These are phyloP conservation scores for Diphasiastrum complanatum DNA, from an alignment of 83 land plant species.

Conservation along the genomic window DNA sequence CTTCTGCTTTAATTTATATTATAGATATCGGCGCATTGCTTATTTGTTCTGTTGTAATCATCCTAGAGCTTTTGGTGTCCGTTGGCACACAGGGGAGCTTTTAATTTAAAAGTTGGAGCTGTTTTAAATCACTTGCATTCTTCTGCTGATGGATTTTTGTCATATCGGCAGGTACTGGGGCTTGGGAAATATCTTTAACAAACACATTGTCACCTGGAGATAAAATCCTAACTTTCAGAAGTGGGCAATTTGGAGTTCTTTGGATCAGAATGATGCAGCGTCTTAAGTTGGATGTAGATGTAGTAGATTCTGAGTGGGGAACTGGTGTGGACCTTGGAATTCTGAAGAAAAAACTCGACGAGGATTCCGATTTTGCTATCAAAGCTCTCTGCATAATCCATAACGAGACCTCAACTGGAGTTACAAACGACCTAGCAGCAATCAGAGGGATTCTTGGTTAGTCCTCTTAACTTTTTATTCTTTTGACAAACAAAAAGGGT, in stretches of 20 bases:
- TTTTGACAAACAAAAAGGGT: no score
- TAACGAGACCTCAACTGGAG: conserved; percentile 95
- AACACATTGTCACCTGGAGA: conserved; percentile 83
- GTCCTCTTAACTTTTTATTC: background rate
- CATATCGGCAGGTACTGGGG: conserved; percentile 85
- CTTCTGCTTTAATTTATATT: no score
- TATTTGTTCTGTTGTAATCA: no score
- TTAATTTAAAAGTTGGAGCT: no score
- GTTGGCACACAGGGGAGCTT: no score
- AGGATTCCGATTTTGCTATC: conserved; percentile 54
- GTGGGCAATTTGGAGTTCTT: conserved; percentile 79
- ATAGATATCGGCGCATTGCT: no score
- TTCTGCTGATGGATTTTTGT: no score
- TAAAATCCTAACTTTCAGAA: conserved; percentile 54
- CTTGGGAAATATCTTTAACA: conserved; percentile 93
- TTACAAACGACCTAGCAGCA: conserved; percentile 68
- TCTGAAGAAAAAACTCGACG: conserved; percentile 52
- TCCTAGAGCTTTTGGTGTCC: no score
- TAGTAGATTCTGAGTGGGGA: conserved; percentile 89
- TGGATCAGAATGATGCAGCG: conserved; percentile 90
- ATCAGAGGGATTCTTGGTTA: conserved; percentile 67
- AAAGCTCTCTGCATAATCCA: conserved; percentile 87
- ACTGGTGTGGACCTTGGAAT: conserved; percentile 58
- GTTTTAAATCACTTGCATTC: no score
- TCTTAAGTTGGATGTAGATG: conserved; percentile 81